These are phyloP conservation scores for Cordyceps farinosa DNA, from an alignment of 2,329 filamentous ascomycete genomes.

Conservation along the genomic window DNA sequence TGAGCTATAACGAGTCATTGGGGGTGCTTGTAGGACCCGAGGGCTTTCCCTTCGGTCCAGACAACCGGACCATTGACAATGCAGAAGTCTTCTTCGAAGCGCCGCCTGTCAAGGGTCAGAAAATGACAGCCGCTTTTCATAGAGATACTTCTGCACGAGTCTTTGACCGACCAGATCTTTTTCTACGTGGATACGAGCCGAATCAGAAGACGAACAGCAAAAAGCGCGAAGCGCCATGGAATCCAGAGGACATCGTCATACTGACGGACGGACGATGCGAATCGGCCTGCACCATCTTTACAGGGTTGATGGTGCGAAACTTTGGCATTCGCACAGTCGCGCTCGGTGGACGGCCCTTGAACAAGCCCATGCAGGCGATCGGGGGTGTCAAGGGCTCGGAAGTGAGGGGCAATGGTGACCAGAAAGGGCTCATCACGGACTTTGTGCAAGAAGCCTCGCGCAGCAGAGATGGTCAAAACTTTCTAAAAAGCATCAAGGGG, in stretches of 20 bases:
- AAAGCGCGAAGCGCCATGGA: background rate
- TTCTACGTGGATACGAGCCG: background rate
- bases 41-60: background rate
- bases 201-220: background rate
- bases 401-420: background rate
- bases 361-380: slow-evolving; percentile 56
- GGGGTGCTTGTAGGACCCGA: background rate
- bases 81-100: background rate
- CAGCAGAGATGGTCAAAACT: background rate
- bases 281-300: slow-evolving; percentile 23
- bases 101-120: background rate
- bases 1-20: background rate
- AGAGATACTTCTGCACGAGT: background rate
- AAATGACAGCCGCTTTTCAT: background rate
- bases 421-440: background rate
- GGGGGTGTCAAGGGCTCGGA: slow-evolving; percentile 60
- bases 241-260: slow-evolving; percentile 22
- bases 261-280: slow-evolving; percentile 25
- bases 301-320: slow-evolving; percentile 11
- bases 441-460: background rate
- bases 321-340: slow-evolving; percentile 40
- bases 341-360: slow-evolving; percentile 57
- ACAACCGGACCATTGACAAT: background rate
- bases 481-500: background rate
- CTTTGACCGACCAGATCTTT: background rate